These are phyloP conservation scores for Scheffersomyces amazonensis DNA, from an alignment of 805 yeast genomes.

Conservation along the genomic window DNA sequence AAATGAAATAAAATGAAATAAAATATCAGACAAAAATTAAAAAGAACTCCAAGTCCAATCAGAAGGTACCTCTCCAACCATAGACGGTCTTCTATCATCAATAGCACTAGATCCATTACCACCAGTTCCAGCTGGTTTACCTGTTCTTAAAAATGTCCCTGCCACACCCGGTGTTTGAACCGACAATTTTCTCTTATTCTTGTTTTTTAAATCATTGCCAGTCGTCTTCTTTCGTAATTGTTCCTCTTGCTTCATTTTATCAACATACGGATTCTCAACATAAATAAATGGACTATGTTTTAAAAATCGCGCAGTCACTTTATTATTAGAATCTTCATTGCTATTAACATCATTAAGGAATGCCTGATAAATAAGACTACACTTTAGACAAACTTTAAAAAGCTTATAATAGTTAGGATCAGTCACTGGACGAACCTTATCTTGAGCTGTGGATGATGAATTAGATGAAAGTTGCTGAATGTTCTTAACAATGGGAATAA, in stretches of 20 bases:
- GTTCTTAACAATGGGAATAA: conserved; percentile 32
- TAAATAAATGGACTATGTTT: conserved; percentile 14
- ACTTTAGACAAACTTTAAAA: conserved; percentile 31
- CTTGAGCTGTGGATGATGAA: background rate
- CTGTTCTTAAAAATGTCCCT: too few relatives aligned
- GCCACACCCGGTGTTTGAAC: background rate
- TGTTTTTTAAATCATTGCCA: background rate
- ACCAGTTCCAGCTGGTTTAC: background rate
- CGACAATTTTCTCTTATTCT: background rate
- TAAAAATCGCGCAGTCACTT: background rate
- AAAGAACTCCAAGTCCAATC: conserved; percentile 59
- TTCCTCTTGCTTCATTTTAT: background rate
- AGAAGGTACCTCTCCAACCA: conserved; percentile 21
- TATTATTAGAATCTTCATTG: conserved; percentile 9
- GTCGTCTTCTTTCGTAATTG: background rate
- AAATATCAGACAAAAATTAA: conserved; percentile 12
- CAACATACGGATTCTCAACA: conserved; percentile 31
- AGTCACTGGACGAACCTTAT: background rate
- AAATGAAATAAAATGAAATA: background rate
- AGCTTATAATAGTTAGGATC: conserved; percentile 14
- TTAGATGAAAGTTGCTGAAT: conserved; percentile 4
- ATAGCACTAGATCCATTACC: background rate
- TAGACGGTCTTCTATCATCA: conserved; percentile 4
- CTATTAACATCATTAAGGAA: conserved; percentile 5
- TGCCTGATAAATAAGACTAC: conserved; percentile 21